These are phyloP conservation scores for Rhamnella rubrinervis DNA, from an alignment of 331 rosid genomes.

Conservation along the genomic window DNA sequence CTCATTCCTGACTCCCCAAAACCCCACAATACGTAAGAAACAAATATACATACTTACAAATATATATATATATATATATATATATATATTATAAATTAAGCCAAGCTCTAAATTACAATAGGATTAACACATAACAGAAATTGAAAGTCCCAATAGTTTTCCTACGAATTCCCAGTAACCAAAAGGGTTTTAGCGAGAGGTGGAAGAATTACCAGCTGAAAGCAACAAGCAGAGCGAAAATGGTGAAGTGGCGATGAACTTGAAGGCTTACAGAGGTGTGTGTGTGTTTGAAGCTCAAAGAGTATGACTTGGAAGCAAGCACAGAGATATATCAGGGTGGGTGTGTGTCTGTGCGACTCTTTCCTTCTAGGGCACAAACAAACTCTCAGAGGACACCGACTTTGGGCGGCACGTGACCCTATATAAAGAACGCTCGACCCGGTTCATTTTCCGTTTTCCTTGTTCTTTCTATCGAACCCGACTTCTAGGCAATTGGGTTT, in stretches of 20 bases:
- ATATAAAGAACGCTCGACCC: background rate
- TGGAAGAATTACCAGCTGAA: background rate
- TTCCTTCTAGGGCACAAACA: constrained; percentile 16
- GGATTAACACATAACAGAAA: no score
- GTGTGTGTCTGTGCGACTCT: background rate
- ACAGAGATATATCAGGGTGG: no score
- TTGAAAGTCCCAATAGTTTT: background rate
- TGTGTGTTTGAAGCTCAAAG: no score
- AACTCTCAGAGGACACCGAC: background rate
- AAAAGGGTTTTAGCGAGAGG: background rate
- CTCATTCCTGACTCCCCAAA: background rate
- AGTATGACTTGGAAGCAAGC: no score
- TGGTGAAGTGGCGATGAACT: no score
- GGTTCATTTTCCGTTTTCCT: no score
- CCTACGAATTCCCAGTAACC: background rate
- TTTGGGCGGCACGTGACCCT: background rate
- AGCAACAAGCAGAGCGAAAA: background rate
- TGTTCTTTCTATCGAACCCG: no score
- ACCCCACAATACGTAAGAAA: background rate
- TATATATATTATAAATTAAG: no score
- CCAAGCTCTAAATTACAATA: no score
- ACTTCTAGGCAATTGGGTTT: no score
- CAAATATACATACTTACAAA: no score
- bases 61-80: no score
- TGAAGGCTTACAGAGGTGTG: background rate